Base-by-base conservation (phyloP, 495 filamentous ascomycete genomes). In the Staphylotrichum tortipilum region DNA sequence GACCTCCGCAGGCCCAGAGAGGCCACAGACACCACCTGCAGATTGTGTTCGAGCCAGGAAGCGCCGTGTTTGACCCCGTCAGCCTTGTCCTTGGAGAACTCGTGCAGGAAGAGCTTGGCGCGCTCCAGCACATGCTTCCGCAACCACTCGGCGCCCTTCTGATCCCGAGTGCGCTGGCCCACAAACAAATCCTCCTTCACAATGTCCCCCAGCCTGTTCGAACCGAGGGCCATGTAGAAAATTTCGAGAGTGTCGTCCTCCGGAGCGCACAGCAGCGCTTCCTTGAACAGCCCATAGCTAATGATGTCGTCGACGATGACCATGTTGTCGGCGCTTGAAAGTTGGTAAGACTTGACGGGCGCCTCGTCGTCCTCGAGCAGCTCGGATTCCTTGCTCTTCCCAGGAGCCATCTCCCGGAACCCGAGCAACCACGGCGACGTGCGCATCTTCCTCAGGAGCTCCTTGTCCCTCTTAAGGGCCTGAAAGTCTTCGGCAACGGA, bases 231-330 rank as follows among this genome's bases (percentile, higher is more conserved):
- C 30, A 78, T 59, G 60, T 97, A 99, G 57, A 97, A 89, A 4
- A 76, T 74, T 62, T 99, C 92, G 2, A 99, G 68, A 0, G 64
- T 54, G 52, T 97, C 92, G 48, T 97, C 92, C 59, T 90, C 84
- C 0, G 92, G 92, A 1, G 91, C 88, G 42, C 81, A 86, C 7
- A 90, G 74, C 24, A 99, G 70, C 40, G 83, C 76, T 11, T 84
- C 78, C 58, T 84, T 87, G 71, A 99, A 99, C 1, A 89, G 65
- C 24, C 82, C 80, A 60, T 89, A 95, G 53, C 79, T 85, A 49
- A 83, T 84, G 54, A 86, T 85, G 59, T 95, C 89, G 65, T 99
- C 90, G 7, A 89, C 73, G 44, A 97, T 78, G 15, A 91, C 80
- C 52, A 92, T 81, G 11, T 86, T 73, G 24, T 66, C 75, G 8